Evolutionary conservation across 2,329 filamentous ascomycete species (phyloP).

Genomic region (Saccharata proteae): DNA sequence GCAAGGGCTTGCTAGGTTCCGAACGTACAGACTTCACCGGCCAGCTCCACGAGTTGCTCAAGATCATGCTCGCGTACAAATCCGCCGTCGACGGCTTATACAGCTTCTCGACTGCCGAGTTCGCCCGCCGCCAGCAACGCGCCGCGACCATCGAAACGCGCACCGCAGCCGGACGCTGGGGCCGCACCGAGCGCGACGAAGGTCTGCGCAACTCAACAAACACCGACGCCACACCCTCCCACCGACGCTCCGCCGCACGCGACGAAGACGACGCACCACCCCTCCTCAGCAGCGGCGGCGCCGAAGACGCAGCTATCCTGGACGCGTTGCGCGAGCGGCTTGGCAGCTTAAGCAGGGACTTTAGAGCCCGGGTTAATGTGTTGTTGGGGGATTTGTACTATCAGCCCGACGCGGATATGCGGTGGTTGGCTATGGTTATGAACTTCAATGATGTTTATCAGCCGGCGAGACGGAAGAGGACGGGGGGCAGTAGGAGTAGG

Average conservation of each 20-base stretch:
- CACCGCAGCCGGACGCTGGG: conserved; percentile 53
- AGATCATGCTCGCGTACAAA: conserved; percentile 86
- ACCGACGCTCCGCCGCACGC: conserved; percentile 25
- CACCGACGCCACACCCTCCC: conserved; percentile 29
- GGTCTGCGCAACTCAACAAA: conserved; percentile 19
- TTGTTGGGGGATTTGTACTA: conserved; percentile 83
- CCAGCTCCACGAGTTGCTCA: conserved; percentile 84
- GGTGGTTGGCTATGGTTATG: conserved; percentile 93
- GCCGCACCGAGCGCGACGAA: conserved; percentile 42
- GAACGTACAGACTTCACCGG: conserved; percentile 62
- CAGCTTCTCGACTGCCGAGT: conserved; percentile 88
- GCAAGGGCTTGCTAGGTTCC: conserved; percentile 85
- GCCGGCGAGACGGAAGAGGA: conserved; percentile 54
- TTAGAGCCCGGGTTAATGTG: conserved; percentile 64
- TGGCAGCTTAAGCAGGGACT: conserved; percentile 59
- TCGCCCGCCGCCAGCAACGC: conserved; percentile 77
- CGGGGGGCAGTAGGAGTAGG: conserved; percentile 18
- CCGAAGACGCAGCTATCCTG: conserved; percentile 55
- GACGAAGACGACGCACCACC: conserved; percentile 21
- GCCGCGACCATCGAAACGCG: conserved; percentile 59
- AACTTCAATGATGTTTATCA: conserved; percentile 98
- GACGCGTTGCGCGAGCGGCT: conserved; percentile 65
- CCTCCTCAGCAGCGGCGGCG: conserved; percentile 24
- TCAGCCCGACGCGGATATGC: conserved; percentile 88
- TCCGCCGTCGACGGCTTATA: conserved; percentile 91